These are phyloP conservation scores for Rhytidhysteron rufulum DNA, from an alignment of 2,329 filamentous ascomycete genomes.

Conservation along the genomic window DNA sequence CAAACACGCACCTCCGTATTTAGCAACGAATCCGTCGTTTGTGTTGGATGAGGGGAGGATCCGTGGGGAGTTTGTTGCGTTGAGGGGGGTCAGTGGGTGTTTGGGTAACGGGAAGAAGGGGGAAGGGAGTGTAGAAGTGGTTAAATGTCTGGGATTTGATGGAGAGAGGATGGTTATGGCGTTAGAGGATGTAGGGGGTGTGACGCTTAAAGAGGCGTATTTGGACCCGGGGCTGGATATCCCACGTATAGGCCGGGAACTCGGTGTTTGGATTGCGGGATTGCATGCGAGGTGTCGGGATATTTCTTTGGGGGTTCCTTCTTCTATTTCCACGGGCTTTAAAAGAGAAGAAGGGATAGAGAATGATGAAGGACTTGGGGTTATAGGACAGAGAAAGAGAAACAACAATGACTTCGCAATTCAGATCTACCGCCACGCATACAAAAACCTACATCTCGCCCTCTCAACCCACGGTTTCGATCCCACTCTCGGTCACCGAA, in stretches of 20 bases:
- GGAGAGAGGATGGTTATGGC: constrained; percentile 20
- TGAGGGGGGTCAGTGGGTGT: constrained; percentile 15
- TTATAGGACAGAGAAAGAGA: too few relatives aligned
- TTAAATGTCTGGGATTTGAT: constrained; percentile 21
- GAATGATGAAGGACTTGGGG: background rate
- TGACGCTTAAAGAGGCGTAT: constrained; percentile 31
- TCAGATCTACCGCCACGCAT: constrained; percentile 25
- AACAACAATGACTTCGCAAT: constrained; percentile 29
- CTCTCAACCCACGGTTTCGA: constrained; percentile 18
- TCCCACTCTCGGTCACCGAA: constrained; percentile 14
- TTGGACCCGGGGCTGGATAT: constrained; percentile 15
- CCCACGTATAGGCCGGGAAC: constrained; percentile 14
- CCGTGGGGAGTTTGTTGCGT: constrained; percentile 29
- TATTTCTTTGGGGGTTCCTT: too few relatives aligned
- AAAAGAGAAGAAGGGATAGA: background rate
- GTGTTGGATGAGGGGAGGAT: constrained; percentile 26
- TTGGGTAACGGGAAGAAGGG: constrained; percentile 2
- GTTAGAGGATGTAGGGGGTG: constrained; percentile 27
- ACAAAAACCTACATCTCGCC: constrained; percentile 20
- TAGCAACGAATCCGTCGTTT: constrained; percentile 20
- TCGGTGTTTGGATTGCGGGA: constrained; percentile 30
- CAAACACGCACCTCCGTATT: constrained; percentile 33
- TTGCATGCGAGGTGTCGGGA: constrained; percentile 23
- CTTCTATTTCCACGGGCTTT: constrained; percentile 10
- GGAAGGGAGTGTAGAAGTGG: constrained; percentile 14